These are phyloP conservation scores for Symbiodinium pilosum DNA, from an alignment of 73 alveolate species.

Conservation along the genomic window DNA sequence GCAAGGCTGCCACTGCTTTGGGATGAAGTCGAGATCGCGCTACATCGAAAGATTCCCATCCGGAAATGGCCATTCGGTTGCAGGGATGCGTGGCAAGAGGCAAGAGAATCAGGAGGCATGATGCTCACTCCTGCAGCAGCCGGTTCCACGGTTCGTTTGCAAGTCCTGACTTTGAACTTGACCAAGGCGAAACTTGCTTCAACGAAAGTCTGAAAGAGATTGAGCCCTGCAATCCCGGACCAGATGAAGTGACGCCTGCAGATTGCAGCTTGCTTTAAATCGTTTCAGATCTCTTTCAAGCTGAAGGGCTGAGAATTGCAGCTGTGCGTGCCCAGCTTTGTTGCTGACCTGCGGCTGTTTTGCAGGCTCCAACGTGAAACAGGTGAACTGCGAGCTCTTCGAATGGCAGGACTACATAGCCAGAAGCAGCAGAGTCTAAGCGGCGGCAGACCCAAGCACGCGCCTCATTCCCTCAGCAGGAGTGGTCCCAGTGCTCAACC, in stretches of 20 bases:
- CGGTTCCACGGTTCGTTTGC: not conserved
- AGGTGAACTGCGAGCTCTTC: conserved; percentile 40
- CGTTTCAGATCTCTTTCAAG: no score
- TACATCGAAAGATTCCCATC: conserved; percentile 45
- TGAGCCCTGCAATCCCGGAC: conserved; percentile 87
- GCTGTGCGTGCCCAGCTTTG: conserved; percentile 27
- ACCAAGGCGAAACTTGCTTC: conserved; percentile 33
- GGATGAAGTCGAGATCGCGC: conserved; percentile 61
- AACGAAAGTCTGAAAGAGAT: conserved; percentile 75
- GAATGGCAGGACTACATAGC: conserved; percentile 29
- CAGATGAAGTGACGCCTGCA: conserved; percentile 15
- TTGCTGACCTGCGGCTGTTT: not conserved
- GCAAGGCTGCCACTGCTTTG: conserved; percentile 73
- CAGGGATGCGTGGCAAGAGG: not conserved
- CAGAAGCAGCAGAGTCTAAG: no score
- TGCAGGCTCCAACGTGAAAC: conserved; percentile 33
- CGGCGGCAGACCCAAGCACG: no score
- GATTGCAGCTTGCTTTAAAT: not conserved
- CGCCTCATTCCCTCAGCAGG: not conserved
- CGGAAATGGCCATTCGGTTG: conserved; percentile 8
- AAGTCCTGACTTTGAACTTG: not conserved
- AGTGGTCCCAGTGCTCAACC: conserved; percentile 74
- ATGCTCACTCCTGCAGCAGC: no score
- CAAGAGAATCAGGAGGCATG: not conserved
- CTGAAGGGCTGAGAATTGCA: no score